These are phyloP conservation scores for Curvularia lunata DNA, from an alignment of 2,329 filamentous ascomycete species.

Conservation along the genomic window DNA sequence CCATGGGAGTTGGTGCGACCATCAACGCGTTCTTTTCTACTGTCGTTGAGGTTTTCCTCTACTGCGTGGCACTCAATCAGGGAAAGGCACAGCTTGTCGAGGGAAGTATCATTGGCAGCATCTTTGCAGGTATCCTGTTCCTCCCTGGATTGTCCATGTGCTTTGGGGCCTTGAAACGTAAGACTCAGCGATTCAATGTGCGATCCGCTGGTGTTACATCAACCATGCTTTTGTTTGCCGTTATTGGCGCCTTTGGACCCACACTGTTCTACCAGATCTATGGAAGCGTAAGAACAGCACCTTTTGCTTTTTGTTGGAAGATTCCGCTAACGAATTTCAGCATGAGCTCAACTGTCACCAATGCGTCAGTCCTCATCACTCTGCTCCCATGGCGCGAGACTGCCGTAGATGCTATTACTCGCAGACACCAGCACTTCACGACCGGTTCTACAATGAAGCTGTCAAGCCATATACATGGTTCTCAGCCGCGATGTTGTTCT, in stretches of 20 bases:
- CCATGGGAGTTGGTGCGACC: slow-evolving; percentile 95
- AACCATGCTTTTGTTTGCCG: slow-evolving; percentile 95
- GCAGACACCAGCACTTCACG: slow-evolving; percentile 80
- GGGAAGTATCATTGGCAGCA: slow-evolving; percentile 95
- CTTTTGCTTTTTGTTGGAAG: not conserved
- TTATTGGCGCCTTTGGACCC: slow-evolving; percentile 92
- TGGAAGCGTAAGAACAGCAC: slow-evolving; percentile 66
- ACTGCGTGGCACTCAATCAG: slow-evolving; percentile 90
- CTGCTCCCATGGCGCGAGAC: slow-evolving; percentile 63
- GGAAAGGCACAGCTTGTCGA: slow-evolving; percentile 94
- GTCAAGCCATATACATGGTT: slow-evolving; percentile 94
- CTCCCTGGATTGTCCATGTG: slow-evolving; percentile 97
- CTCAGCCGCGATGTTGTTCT: slow-evolving; percentile 81
- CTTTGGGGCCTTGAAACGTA: slow-evolving; percentile 95
- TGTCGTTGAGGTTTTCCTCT: slow-evolving; percentile 95
- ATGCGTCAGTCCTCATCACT: slow-evolving; percentile 62
- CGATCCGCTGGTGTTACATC: slow-evolving; percentile 95
- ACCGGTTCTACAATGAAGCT: slow-evolving; percentile 87
- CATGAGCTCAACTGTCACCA: slow-evolving; percentile 87
- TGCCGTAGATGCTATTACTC: slow-evolving; percentile 95
- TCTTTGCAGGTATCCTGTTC: slow-evolving; percentile 95
- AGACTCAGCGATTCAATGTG: slow-evolving; percentile 98
- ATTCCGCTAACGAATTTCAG: slow-evolving; percentile 54
- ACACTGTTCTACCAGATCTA: slow-evolving; percentile 99
- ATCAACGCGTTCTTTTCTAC: slow-evolving; percentile 99